These are phyloP conservation scores for Dalbergia cultrata DNA, from an alignment of 306 rosid species.

Conservation along the genomic window DNA sequence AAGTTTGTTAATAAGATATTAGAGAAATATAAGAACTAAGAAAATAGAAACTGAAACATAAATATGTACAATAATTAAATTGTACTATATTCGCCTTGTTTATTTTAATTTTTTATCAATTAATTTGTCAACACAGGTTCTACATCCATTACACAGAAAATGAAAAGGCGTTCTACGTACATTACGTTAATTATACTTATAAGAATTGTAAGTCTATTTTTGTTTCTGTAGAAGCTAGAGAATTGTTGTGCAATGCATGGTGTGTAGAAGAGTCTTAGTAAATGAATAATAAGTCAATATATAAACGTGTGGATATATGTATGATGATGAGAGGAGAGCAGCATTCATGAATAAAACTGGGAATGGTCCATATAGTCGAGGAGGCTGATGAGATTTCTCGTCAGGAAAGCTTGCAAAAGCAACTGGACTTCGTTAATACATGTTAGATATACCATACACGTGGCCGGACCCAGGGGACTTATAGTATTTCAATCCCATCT, in stretches of 20 bases:
- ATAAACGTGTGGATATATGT: no score
- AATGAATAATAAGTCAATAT: neutral
- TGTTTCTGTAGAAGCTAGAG: no score
- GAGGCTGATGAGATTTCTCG: neutral
- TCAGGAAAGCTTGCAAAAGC: neutral
- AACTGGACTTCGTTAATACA: neutral
- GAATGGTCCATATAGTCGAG: neutral
- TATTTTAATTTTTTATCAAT: no score
- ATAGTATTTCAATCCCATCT: neutral
- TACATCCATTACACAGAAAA: no score
- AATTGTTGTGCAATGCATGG: no score
- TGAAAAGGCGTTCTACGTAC: no score
- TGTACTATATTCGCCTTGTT: no score
- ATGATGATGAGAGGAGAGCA: neutral
- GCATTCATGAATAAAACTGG: neutral
- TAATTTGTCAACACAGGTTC: neutral
- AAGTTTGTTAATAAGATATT: neutral
- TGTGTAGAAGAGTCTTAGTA: neutral
- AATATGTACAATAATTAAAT: no score
- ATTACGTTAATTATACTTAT: no score
- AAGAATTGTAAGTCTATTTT: no score
- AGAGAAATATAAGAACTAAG: neutral
- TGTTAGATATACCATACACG: neutral
- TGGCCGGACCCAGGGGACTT: neutral
- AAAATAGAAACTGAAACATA: neutral